Evolutionary conservation across 2,329 filamentous ascomycete species (phyloP), one percentile per base, ranked within the genome.

Genomic region (Neobulgaria alba): DNA sequence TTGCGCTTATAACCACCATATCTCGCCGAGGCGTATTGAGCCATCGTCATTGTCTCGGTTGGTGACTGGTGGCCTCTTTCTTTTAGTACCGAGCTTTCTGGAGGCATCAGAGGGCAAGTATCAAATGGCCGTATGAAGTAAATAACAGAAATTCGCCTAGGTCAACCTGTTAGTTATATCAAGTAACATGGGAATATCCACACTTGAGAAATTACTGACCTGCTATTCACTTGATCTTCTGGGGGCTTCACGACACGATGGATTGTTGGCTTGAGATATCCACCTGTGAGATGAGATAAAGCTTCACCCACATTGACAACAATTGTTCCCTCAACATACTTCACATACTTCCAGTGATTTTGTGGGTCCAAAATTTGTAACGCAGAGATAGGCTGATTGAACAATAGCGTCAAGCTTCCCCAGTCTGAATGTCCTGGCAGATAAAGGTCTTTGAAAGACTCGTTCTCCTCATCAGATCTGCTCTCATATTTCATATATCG

Each of bases 401-500:
- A 64, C 8, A 64, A 52, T 7, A 64, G 46, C 2, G 60, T 63
- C 20, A 65, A 36, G 30, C 47, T 55, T 10, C 61, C 62, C 21
- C 59, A 60, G 47, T 64, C 61, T 0, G 59, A 63, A 38, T 64
- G 61, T 0, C 72, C 72, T 0, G 62, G 61, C 0, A 63, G 63
- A 52, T 69, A 73, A 2, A 73, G 57, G 20, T 61, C 57, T 0
- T 65, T 64, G 1, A 65, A 59, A 33, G 59, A 59, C 33, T 63
- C 61, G 45, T 68, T 70, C n/a, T 70, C 66, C 14, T 70, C 64
- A 0, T 61, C 55, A 0, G 61, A 64, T 36, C 72, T 68, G 0
- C 67, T 63, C 10, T 66, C 63, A 47, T 77, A 77, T 44, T 71
- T 66, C 72, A 78, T 78, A 54, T 77, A 78, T 3, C 77, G 68